phyloP scores from a whole-genome alignment of 2,329 filamentous ascomycete species.

The Phaeosphaeria sp. region DNA sequence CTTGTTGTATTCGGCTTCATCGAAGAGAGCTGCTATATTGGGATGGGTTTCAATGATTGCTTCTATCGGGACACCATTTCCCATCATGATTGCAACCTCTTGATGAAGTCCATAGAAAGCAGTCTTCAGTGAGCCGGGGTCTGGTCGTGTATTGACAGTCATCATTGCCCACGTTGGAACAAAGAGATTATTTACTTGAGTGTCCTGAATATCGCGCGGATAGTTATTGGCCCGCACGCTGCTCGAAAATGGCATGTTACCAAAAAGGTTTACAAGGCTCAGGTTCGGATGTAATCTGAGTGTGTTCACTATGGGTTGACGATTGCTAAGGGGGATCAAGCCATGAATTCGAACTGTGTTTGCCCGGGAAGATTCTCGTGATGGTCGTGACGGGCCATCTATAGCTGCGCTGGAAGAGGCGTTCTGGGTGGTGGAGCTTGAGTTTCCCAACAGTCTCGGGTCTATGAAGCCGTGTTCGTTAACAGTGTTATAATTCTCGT shows the following conservation, averaged over 20 bases:
- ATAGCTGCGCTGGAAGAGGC: too few relatives aligned
- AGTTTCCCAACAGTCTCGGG: slow-evolving; percentile 15
- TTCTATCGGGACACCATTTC: slow-evolving; percentile 13
- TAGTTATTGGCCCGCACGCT: slow-evolving; percentile 16
- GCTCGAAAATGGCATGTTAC: slow-evolving; percentile 24
- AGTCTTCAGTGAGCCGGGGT: slow-evolving; percentile 22
- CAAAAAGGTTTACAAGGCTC: slow-evolving; percentile 23
- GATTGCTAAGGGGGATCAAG: slow-evolving; percentile 23
- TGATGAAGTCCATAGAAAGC: slow-evolving; percentile 16
- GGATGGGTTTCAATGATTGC: slow-evolving; percentile 26
- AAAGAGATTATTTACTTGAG: slow-evolving; percentile 20
- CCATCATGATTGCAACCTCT: slow-evolving; percentile 20
- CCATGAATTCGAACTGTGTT: not conserved
- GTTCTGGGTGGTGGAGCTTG: not conserved
- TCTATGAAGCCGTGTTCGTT: slow-evolving; percentile 16
- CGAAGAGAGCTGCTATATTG: slow-evolving; percentile 29
- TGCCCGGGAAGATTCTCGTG: slow-evolving; percentile 10
- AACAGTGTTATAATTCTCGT: slow-evolving; percentile 12
- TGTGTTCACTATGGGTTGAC: slow-evolving; percentile 27
- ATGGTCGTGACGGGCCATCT: not conserved
- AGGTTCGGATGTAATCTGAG: slow-evolving; percentile 31
- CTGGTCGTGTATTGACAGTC: slow-evolving; percentile 25
- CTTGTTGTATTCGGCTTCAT: slow-evolving; percentile 20
- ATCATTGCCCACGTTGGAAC: slow-evolving; percentile 36
- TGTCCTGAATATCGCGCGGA: slow-evolving; percentile 13